Conservation (phyloP, 169 alveolate genomes). For the Amoebophrya sp. region DNA sequence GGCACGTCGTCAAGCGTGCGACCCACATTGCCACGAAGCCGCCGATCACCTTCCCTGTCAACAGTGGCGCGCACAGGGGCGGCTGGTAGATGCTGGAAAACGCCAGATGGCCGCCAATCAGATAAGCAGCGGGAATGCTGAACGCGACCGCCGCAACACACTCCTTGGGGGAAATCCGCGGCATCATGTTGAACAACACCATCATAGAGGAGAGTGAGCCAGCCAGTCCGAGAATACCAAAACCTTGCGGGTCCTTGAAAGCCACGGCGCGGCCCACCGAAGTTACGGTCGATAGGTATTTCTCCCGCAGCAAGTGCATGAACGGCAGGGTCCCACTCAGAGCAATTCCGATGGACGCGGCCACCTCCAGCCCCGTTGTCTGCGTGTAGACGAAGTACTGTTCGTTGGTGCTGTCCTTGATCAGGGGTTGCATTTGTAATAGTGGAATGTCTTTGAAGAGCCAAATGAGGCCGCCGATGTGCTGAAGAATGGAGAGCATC, state of each 20-base stretch:
- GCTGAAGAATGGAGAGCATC: neutral
- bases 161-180: neutral
- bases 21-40: neutral
- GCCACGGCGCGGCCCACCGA: neutral
- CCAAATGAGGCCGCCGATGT: neutral
- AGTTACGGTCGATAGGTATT: neutral
- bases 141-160: neutral
- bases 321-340: neutral
- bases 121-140: neutral
- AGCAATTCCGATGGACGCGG: neutral
- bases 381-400: neutral
- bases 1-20: neutral
- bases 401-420: neutral
- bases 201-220: neutral
- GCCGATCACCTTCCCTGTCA: neutral
- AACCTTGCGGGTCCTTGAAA: neutral
- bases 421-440: neutral
- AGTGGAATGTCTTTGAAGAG: neutral
- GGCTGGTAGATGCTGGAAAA: neutral
- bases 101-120: neutral
- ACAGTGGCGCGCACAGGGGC: neutral
- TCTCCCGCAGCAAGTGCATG: neutral
- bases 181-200: neutral
- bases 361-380: neutral
- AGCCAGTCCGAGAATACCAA: neutral